Evolutionary conservation across 768 basidiomycete species (phyloP).

Genomic region (Leucogyrophana mollusca): DNA sequence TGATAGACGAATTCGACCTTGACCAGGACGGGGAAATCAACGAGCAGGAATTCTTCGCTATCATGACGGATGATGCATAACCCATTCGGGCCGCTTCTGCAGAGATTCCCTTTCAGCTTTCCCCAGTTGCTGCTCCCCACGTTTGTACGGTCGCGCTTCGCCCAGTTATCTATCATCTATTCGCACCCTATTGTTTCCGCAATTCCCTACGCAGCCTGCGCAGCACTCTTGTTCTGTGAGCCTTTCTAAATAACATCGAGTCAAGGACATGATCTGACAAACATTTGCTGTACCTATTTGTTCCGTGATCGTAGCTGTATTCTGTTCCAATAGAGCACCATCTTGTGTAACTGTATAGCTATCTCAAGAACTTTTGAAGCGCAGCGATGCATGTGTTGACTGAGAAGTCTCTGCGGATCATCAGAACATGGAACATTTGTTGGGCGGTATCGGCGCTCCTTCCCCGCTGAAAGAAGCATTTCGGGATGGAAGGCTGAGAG

Average conservation of each 20-base stretch:
- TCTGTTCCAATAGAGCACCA: background rate
- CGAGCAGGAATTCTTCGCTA: conserved; percentile 93
- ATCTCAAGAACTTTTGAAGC: too few species aligned
- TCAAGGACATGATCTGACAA: too few species aligned
- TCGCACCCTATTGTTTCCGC: conserved; percentile 15
- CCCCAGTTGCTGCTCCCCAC: conserved; percentile 2
- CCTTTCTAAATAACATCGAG: too few species aligned
- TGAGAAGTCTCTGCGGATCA: background rate
- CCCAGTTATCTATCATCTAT: conserved; percentile 18
- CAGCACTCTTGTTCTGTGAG: conserved; percentile 13
- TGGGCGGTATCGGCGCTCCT: too few species aligned
- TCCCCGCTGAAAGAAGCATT: too few species aligned
- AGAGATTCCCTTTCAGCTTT: background rate
- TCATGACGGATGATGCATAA: conserved; percentile 92
- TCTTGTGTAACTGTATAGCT: background rate
- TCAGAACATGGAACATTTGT: background rate
- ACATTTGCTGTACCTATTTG: too few species aligned
- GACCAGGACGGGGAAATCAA: conserved; percentile 98
- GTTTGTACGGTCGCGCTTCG: conserved; percentile 3
- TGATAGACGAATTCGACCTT: conserved; percentile 99
- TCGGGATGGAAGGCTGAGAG: too few species aligned
- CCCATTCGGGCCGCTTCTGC: background rate
- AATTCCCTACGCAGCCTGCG: conserved; percentile 15
- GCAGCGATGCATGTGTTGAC: too few species aligned
- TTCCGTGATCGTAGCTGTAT: conserved; percentile 20